Evolutionary conservation across 2,329 filamentous ascomycete species (phyloP).

Genomic region (Cladosporium sphaerospermum): DNA sequence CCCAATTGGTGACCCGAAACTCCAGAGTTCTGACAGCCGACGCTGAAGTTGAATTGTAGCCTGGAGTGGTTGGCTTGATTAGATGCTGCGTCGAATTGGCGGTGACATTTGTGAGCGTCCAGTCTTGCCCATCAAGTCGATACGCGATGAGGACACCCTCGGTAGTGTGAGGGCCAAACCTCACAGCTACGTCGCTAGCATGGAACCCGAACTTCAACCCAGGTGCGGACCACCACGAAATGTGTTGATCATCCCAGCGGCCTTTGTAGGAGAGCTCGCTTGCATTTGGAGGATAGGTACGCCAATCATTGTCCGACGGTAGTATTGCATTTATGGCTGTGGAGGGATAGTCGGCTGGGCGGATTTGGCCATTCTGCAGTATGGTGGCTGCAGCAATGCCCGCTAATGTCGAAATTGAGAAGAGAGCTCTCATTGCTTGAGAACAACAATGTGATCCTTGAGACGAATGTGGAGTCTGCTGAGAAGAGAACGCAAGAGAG

Average conservation of each 20-base stretch:
- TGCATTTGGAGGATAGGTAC: conserved; percentile 46
- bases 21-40: conserved; percentile 48
- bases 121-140: conserved; percentile 53
- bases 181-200: conserved; percentile 47
- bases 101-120: conserved; percentile 57
- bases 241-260: conserved; percentile 54
- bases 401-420: no score
- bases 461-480: no score
- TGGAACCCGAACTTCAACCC: conserved; percentile 53
- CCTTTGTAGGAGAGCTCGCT: conserved; percentile 56
- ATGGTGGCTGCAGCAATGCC: conserved; percentile 29
- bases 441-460: no score
- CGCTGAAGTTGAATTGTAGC: conserved; percentile 38
- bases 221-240: conserved; percentile 47
- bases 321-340: conserved; percentile 30
- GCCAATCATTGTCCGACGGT: conserved; percentile 34
- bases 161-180: conserved; percentile 48
- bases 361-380: conserved; percentile 38
- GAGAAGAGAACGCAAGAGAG: no score
- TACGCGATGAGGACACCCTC: conserved; percentile 50
- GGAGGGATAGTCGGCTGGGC: conserved; percentile 35
- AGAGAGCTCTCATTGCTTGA: no score
- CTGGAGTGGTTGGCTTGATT: conserved; percentile 41
- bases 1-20: conserved; percentile 57
- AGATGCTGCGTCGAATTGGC: conserved; percentile 52